Conservation (phyloP, 768 basidiomycete species). For the Podaxis pistillaris region DNA sequence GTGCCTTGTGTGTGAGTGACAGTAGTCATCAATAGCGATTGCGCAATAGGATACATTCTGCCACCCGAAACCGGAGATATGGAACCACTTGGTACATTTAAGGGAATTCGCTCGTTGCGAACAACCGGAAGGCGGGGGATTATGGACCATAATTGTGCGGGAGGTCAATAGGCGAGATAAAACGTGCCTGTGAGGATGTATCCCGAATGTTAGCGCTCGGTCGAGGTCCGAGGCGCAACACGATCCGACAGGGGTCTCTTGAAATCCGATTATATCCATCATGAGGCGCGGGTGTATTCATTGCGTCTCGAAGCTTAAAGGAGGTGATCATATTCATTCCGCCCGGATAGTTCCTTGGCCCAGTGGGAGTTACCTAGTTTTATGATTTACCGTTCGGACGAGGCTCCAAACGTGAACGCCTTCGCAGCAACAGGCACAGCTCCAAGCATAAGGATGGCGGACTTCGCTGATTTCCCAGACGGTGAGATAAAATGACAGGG, state of each 20-base stretch:
- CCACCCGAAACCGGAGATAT: neutral
- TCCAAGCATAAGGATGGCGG: neutral
- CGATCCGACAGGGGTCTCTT: neutral
- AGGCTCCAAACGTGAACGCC: conserved; percentile 5
- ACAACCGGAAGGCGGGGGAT: neutral
- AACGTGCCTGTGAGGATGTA: neutral
- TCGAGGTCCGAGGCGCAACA: neutral
- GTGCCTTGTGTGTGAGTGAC: too few relatives aligned
- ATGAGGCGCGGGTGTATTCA: neutral
- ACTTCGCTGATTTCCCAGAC: neutral
- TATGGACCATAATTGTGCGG: neutral
- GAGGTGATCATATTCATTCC: neutral
- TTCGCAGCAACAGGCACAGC: neutral
- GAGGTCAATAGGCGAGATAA: neutral
- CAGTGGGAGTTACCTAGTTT: neutral
- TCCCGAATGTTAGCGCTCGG: neutral
- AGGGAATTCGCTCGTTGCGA: neutral
- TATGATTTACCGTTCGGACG: conserved; percentile 1
- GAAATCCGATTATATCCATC: neutral
- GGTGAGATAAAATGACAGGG: conserved; percentile 9
- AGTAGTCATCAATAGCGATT: neutral
- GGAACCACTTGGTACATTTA: neutral
- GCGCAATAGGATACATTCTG: neutral
- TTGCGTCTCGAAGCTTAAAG: neutral
- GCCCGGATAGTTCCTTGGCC: neutral